A percentile compares a stretch with the other conserved stretches of the same genome.
These are phyloP conservation scores for Eremochloa ophiuroides DNA, from an alignment of 176 grass and related monocot genomes.

Conservation along the genomic window DNA sequence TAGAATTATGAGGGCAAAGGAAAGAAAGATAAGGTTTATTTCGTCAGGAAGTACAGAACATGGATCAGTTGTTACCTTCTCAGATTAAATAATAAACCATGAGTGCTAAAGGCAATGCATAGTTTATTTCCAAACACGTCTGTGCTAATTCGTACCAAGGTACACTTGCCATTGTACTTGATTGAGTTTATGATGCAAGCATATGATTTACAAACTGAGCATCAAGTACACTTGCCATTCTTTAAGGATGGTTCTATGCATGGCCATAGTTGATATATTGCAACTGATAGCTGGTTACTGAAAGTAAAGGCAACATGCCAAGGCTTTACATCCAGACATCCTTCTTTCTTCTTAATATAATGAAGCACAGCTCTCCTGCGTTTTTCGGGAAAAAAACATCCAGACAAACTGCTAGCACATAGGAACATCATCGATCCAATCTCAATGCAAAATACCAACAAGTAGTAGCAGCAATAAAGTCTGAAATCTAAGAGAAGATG, in stretches of 20 bases:
- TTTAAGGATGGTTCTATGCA: too few species aligned
- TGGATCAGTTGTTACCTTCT: constrained; percentile 20
- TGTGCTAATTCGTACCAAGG: not conserved
- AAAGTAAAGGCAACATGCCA: not conserved
- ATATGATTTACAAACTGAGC: too few species aligned
- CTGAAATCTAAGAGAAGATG: not conserved
- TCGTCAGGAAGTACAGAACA: constrained; percentile 7
- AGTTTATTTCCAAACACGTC: constrained; percentile 24
- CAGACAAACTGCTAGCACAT: constrained; percentile 2
- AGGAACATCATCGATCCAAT: not conserved
- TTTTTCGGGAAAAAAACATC: too few species aligned
- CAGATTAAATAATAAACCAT: constrained; percentile 8
- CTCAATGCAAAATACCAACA: constrained; percentile 11
- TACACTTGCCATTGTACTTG: constrained; percentile 26
- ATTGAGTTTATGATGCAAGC: constrained; percentile 30
- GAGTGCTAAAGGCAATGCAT: not conserved
- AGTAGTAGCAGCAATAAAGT: not conserved
- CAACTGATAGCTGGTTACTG: constrained; percentile 3
- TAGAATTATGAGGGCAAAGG: constrained; percentile 19
- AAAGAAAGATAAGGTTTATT: constrained; percentile 31
- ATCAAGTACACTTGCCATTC: too few species aligned
- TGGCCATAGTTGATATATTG: too few species aligned
- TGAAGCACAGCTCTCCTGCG: too few species aligned
- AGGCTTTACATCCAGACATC: not conserved
- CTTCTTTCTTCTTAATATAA: too few species aligned